These are phyloP conservation scores for Triticum dicoccoides DNA, from an alignment of 176 grass and related monocot species.

Conservation along the genomic window DNA sequence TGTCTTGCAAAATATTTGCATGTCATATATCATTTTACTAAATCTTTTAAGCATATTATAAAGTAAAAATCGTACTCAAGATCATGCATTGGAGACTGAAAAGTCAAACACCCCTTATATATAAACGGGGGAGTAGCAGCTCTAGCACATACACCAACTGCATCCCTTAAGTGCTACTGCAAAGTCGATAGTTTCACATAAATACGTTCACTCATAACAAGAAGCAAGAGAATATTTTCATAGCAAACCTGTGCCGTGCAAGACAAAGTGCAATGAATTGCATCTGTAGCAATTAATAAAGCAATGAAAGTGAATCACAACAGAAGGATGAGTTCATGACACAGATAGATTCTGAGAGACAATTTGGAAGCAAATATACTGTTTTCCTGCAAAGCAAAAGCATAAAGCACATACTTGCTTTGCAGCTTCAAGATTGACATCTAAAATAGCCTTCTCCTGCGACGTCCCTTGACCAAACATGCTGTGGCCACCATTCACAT, in stretches of 20 bases:
- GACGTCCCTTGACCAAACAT: constrained; percentile 80
- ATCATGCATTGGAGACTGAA: too few relatives aligned
- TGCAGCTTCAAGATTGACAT: constrained; percentile 91
- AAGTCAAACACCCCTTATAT: too few relatives aligned
- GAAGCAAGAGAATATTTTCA: background rate
- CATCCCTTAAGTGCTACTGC: background rate
- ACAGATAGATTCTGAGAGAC: background rate
- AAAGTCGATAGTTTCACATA: background rate
- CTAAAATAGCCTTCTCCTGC: constrained; percentile 76
- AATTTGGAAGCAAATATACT: constrained; percentile 11
- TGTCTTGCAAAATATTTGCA: too few relatives aligned
- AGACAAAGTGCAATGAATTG: background rate
- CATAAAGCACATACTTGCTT: constrained; percentile 75
- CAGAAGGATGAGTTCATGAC: background rate
- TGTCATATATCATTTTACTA: too few relatives aligned
- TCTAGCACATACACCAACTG: background rate
- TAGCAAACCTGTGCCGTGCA: background rate
- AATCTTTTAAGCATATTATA: too few relatives aligned
- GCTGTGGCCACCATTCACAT: constrained; percentile 92
- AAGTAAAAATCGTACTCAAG: too few relatives aligned
- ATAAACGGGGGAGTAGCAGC: background rate
- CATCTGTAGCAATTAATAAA: background rate
- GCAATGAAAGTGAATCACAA: background rate
- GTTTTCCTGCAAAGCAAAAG: constrained; percentile 18
- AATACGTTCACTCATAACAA: background rate